Percentiles rank a stretch among this genome's conserved stretches.
Evolutionary conservation across 2,329 filamentous ascomycete species (phyloP).

Genomic region (Fusarium sp.): DNA sequence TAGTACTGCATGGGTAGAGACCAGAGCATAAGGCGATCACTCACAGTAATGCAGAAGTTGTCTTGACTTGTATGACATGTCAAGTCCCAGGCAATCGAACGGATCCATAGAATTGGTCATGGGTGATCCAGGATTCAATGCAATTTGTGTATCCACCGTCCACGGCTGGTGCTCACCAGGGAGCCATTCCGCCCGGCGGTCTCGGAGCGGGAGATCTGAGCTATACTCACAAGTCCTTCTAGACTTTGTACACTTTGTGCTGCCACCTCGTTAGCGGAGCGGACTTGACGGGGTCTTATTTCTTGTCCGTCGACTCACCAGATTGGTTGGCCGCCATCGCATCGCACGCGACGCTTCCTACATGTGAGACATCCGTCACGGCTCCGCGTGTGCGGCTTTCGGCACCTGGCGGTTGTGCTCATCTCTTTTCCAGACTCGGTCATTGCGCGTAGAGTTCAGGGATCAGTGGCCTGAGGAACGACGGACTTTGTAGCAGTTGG

Average conservation of each 20-base stretch:
- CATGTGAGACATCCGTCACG: conserved; percentile 37
- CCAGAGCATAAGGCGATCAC: background rate
- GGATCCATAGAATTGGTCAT: conserved; percentile 23
- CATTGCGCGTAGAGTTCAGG: background rate
- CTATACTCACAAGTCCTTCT: conserved; percentile 29
- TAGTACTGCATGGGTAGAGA: background rate
- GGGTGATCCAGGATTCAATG: background rate
- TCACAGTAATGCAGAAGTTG: conserved; percentile 42
- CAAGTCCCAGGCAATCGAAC: conserved; percentile 35
- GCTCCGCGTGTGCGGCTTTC: conserved; percentile 38
- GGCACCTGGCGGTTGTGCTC: conserved; percentile 13
- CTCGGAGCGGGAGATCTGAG: conserved; percentile 36
- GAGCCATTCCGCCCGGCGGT: conserved; percentile 30
- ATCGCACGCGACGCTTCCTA: conserved; percentile 38
- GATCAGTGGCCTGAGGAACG: background rate
- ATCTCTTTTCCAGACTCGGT: background rate
- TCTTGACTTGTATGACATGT: conserved; percentile 41
- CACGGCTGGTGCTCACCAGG: conserved; percentile 42
- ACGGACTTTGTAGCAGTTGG: background rate
- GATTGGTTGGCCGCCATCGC: conserved; percentile 31
- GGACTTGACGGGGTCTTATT: background rate
- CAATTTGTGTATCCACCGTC: background rate
- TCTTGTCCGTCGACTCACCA: conserved; percentile 29
- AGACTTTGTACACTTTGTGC: conserved; percentile 27
- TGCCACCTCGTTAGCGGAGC: conserved; percentile 7